Evolutionary conservation across 495 filamentous ascomycete genomes (phyloP), one percentile per base, ranked within the genome.

Genomic region (Baudoinia panamericana): DNA sequence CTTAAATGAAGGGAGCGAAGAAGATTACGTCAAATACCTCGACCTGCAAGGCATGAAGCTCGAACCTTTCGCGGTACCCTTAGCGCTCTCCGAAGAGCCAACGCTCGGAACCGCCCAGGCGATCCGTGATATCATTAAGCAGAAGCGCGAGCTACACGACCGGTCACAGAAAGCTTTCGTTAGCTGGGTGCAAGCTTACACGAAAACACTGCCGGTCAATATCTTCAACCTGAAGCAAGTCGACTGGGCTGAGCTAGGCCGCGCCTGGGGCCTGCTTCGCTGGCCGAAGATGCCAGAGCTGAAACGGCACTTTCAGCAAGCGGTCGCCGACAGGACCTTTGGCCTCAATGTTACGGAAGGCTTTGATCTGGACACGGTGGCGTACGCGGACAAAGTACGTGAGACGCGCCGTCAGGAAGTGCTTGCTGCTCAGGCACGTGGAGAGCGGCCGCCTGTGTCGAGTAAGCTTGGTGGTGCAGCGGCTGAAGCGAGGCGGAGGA

Each of bases 281-380:
- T 67, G 96, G 35, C 90, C 90, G 28, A 88, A 82, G 57, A 97
- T 97, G 90, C 90, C 92, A 0, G 90, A 97, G 55, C 58, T 87
- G 39, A 77, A 74, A 46, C 42, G 48, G 2, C 41, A 32, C 26
- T 46, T 46, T 19, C 48, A 42, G 1, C 9, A 41, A 28, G 30
- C 43, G 11, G 29, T 46, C 5, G 13, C 3, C 5, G 48, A 51
- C 24, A 32, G 48, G 4, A 42, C 30, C 12, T 21, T 26, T 17
- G 43, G 71, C 56, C 13, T 84, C 78, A 54, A 0, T 76, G 76
- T 24, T 77, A 84, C 50, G 64, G 70, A 26, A 66, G 64, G 22
- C 4, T 84, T 84, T 4, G 71, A 86, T 46, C 73, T 71, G 62
- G 57, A 70, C 5, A 63, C 47, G 2, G 74, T 77, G 49, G 65